Conservation (phyloP, 306 rosid genomes). For the Erythrophleum fordii region DNA sequence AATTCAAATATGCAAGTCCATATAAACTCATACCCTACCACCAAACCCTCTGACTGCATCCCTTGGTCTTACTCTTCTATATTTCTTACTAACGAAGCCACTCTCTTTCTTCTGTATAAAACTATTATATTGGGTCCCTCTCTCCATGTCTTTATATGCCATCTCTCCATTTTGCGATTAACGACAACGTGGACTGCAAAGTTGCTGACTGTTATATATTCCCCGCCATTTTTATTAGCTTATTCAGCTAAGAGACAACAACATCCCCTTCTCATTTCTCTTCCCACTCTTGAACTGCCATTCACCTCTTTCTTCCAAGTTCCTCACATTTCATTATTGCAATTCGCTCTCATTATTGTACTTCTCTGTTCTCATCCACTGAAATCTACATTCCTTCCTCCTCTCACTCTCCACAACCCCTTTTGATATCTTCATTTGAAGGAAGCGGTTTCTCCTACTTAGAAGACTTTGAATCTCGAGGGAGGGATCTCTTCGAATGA, state of each 20-base stretch:
- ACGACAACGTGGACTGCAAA: constrained; percentile 76
- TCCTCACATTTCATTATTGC: constrained; percentile 43
- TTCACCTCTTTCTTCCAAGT: constrained; percentile 21
- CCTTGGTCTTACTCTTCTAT: constrained; percentile 32
- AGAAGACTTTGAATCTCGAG: neutral
- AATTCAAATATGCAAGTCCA: constrained; percentile 33
- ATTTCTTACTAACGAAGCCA: neutral
- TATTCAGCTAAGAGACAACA: constrained; percentile 48
- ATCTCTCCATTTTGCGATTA: constrained; percentile 50
- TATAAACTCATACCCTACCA: constrained; percentile 32
- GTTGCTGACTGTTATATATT: constrained; percentile 65
- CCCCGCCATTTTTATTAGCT: constrained; percentile 56
- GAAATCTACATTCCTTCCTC: neutral
- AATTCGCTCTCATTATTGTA: neutral
- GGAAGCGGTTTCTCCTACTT: neutral
- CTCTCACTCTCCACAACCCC: neutral
- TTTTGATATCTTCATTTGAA: neutral
- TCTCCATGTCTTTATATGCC: constrained; percentile 19
- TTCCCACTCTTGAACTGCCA: constrained; percentile 15
- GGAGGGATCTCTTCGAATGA: constrained; percentile 33
- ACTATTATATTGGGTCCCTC: constrained; percentile 33
- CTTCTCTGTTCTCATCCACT: neutral
- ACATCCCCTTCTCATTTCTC: constrained; percentile 41
- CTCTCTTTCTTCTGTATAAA: constrained; percentile 2
- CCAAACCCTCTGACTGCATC: constrained; percentile 26